Percentiles rank a stretch among this genome's conserved stretches.
Evolutionary conservation across 768 basidiomycete genomes (phyloP).

Genomic region (Clitopilus hobsonii): DNA sequence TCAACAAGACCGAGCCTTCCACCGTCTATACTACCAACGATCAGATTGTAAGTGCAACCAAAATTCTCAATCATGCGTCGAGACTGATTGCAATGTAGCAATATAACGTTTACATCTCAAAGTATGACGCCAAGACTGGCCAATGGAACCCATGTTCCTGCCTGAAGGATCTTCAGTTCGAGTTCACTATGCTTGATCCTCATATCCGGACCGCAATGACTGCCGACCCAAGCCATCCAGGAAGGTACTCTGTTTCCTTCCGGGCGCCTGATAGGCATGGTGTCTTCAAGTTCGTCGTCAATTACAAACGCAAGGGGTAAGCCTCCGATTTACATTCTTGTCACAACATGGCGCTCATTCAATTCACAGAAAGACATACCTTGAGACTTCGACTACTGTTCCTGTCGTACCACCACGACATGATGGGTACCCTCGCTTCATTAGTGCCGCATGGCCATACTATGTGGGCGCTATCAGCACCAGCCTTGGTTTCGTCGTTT

Average conservation of each 20-base stretch:
- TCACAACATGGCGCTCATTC: not conserved
- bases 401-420: constrained; percentile 91
- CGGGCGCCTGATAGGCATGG: constrained; percentile 93
- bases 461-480: constrained; percentile 91
- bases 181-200: constrained; percentile 99
- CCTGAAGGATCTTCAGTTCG: constrained; percentile 80
- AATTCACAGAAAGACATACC: constrained; percentile 58
- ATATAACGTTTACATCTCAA: constrained; percentile 69
- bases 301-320: constrained; percentile 87
- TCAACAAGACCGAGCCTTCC: constrained; percentile 54
- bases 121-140: constrained; percentile 49
- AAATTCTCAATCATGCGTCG: too few relatives aligned
- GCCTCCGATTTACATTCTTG: constrained; percentile 18
- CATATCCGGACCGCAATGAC: constrained; percentile 80
- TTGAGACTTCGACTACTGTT: constrained; percentile 71
- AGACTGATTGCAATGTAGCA: constrained; percentile 44
- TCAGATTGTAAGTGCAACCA: constrained; percentile 71
- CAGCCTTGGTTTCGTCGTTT: constrained; percentile 78
- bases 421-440: constrained; percentile 93
- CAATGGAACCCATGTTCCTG: constrained; percentile 72
- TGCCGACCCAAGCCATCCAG: constrained; percentile 50
- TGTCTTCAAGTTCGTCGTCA: constrained; percentile 94
- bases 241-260: constrained; percentile 80
- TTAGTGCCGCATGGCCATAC: constrained; percentile 95
- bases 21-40: constrained; percentile 86